Evolutionary conservation across 495 filamentous ascomycete species (phyloP).

Genomic region (Ramalina peruviana): DNA sequence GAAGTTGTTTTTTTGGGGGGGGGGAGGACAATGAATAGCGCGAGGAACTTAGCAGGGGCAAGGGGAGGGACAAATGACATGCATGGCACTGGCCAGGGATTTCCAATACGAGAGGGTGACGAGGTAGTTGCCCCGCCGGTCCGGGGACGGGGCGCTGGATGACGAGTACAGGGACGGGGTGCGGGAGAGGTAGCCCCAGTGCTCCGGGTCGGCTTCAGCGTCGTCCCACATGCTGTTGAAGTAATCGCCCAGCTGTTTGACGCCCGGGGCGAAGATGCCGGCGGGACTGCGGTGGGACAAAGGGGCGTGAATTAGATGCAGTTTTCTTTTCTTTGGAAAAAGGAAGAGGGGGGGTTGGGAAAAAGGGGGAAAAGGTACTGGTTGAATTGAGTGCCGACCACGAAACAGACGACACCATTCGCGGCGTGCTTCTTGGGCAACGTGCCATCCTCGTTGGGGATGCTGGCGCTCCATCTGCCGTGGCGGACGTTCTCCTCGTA

Average conservation of each 20-base stretch:
- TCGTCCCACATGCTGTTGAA: slow-evolving; percentile 20
- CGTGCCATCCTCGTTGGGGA: slow-evolving; percentile 24
- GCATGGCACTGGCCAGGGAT: slow-evolving; percentile 3
- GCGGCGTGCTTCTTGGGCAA: slow-evolving; percentile 19
- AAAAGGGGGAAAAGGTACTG: slow-evolving; percentile 17
- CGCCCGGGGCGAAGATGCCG: slow-evolving; percentile 22
- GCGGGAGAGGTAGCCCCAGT: slow-evolving; percentile 20
- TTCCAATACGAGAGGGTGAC: slow-evolving; percentile 32
- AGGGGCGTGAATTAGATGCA: no score
- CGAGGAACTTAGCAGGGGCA: no score
- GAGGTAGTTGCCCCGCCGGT: slow-evolving; percentile 5
- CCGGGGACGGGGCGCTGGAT: background rate
- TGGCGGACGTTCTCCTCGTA: slow-evolving; percentile 22
- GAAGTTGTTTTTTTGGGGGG: no score
- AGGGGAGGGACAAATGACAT: no score
- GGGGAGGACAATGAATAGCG: no score
- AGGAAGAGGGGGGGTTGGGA: background rate
- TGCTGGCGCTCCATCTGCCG: slow-evolving; percentile 22
- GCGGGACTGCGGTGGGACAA: slow-evolving; percentile 9
- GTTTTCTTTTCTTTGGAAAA: background rate
- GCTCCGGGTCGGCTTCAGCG: slow-evolving; percentile 12
- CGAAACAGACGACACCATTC: slow-evolving; percentile 26
- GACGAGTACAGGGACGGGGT: background rate
- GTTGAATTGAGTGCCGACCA: slow-evolving; percentile 27
- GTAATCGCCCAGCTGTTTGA: slow-evolving; percentile 12